Percentiles rank a stretch among this genome's conserved stretches.
These are phyloP conservation scores for Rhinocladiella similis DNA, from an alignment of 2,329 filamentous ascomycete genomes.

Conservation along the genomic window DNA sequence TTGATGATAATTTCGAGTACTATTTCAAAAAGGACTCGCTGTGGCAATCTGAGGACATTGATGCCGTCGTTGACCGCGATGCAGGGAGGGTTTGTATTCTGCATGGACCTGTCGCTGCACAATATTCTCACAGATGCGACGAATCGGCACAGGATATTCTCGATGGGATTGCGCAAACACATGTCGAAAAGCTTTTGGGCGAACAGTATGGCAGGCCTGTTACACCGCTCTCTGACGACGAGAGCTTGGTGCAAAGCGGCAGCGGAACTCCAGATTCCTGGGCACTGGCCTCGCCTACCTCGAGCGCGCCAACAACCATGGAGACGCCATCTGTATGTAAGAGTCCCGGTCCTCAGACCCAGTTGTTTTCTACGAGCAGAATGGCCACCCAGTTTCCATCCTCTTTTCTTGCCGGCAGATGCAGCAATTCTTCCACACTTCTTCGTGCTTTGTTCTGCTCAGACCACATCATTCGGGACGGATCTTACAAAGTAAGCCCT, in stretches of 20 bases:
- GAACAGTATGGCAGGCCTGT: constrained; percentile 79
- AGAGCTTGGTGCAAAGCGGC: constrained; percentile 75
- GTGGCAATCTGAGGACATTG: constrained; percentile 97
- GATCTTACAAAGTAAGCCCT: not conserved
- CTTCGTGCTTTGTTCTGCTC: not conserved
- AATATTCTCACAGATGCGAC: constrained; percentile 84
- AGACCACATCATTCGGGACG: constrained; percentile 1
- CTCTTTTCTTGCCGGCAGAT: constrained; percentile 1
- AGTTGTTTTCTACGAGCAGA: not conserved
- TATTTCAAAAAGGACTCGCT: constrained; percentile 99
- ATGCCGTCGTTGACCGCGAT: constrained; percentile 92
- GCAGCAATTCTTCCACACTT: constrained; percentile 1
- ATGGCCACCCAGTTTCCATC: not conserved
- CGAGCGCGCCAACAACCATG: not conserved
- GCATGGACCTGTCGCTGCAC: constrained; percentile 89
- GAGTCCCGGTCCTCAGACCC: not conserved
- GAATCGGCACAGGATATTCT: constrained; percentile 95
- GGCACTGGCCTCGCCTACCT: not conserved
- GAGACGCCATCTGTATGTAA: not conserved
- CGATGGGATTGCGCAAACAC: constrained; percentile 82
- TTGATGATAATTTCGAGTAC: constrained; percentile 97
- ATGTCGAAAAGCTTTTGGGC: constrained; percentile 75
- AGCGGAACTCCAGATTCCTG: constrained; percentile 1
- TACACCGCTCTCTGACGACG: constrained; percentile 72
- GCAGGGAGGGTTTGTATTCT: constrained; percentile 95